Base-by-base conservation (phyloP, 805 yeast species). In the Blastobotrys chiropterorum region DNA sequence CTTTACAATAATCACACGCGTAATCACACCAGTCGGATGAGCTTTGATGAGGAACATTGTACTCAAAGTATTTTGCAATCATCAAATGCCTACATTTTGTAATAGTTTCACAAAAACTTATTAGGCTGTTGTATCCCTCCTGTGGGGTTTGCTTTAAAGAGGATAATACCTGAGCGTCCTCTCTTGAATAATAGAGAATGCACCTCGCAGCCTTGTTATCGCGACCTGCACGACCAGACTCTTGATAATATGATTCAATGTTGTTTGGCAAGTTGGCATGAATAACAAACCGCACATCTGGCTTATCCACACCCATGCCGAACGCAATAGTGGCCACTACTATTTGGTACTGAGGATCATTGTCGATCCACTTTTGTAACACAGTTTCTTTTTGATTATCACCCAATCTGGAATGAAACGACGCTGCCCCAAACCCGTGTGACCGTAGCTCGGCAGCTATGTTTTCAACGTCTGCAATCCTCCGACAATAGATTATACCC, bases 281-380 rank as follows among this genome's bases (percentile, higher is more conserved):
- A 43, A 88, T 81, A 2, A 94, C 98, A 71, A 77, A 90, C 46
- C 99, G 73, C 7, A 94, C 99, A 68, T 94, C 95, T 0, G 97
- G 87, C 67, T 94, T 94, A 69, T 94, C 99, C 51, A 94, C 92
- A 46, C 99, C 99, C 99, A 94, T 94, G 26, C 99, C 99, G 74
- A 94, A 94, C 0, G 99, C 99, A 62, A 92, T 86, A 0, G 99
- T 94, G 0, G 99, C 99, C 71, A 97, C 90, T 13, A 94, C 90
- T 0, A 90, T 85, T 63, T 83, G 85, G 20, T 83, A 71, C 0
- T 48, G 53, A 3, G 53, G 52, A 16, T 68, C 67, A 49, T 84
- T 82, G 2, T 70, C 64, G 63, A 92, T 97, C 98, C 98, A 92
- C 30, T 70, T 72, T n/a, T 72, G 71, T 67, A 92, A 97, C 17